Evolutionary conservation across 768 basidiomycete species (phyloP), one percentile per base, ranked within the genome.

Genomic region (Boletus bicolor): DNA sequence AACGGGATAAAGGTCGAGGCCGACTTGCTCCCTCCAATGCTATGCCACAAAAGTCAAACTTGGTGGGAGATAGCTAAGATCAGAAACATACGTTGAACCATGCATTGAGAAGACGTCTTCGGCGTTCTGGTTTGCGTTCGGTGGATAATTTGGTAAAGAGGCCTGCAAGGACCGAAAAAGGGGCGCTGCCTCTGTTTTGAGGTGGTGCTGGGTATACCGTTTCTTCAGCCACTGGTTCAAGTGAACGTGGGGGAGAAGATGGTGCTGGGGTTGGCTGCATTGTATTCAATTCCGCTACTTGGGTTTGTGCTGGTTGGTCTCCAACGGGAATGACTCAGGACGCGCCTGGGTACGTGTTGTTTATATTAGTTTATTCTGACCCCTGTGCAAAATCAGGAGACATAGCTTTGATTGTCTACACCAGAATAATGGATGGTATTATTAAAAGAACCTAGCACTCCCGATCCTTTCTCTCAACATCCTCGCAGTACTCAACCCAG

Each of bases 21-120:
- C 97, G 43, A 93, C 87, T 64, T 90, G 82, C 42, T 83, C 76
- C 61, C 95, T 81, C 93, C 94, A 98, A 65, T 88, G 85, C 87
- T 92, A 62, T 38, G 38, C 42, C 53, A 59, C 60, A 50, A 48
- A 53, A 42, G 64, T 64, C 45, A 58, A 60, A 43, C 44, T 49
- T 21, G 36, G 43, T 42, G 26, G 17, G 9, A 12, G 7, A 35
- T 4, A 14, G 10, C 17, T 28, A 44, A 32, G 17, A 55, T 59
- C 28, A 11, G 14, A 5, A 6, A 68, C 86, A 71, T 79, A 93
- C 92, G 54, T 79, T 83, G 65, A 95, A 92, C 89, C 93, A 95
- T 15, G 79, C 75, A 44, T 76, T 74, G n/a, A 97, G 69, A 6
- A 87, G 73, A 64, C 81, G 88, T 58, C 81, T 82, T 56, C 90